Base-by-base conservation (phyloP, 2,329 filamentous ascomycete genomes). In the Herpotrichia juniperi region DNA sequence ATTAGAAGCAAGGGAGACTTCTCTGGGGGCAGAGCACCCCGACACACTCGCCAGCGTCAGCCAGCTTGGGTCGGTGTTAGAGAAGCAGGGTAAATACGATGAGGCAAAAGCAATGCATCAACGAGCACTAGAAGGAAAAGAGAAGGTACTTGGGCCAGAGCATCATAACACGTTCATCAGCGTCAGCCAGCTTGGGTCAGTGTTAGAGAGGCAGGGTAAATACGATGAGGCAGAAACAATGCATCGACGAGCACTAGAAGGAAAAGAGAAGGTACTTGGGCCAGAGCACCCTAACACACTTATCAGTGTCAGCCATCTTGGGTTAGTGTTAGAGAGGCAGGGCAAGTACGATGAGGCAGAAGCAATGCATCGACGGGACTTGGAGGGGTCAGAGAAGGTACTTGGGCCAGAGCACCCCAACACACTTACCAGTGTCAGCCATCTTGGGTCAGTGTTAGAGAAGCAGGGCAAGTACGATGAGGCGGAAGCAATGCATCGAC, bases 261-360 rank as follows among this genome's bases (percentile, higher is more conserved):
- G 17, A 22, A 7, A 12, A n/a, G 42, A 44, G 25, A 44, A 44
- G 42, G 35, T 40, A 4, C 45, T 57, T 2, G 51, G 54, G 28
- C 19, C n/a, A 31, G 44, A 51, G 30, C 51, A 57, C 31, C 47
- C 48, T 12, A 6, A 40, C 25, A 54, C 52, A 24, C 43, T 54
- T 3, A 39, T 25, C n/a, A 54, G 48, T 25, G 28, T 48, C 2
- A 34, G 34, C 31, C 12, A 25, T 14, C 48, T 54, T 12, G 52
- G 17, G 12, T 28, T 39, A n/a, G 31, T 32, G 19, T 26, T 46
- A 22, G 4, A 7, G 17, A 46, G 12, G 4, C 31, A 35, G 24
- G 40, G 42, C 5, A 44, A 39, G 22, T 37, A 35, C 19, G 31
- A 46, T 26, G 48, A 35, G 22, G 48, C 26, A 7, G 48, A 46